These are phyloP conservation scores for Cercospora citrullina DNA, from an alignment of 2,329 filamentous ascomycete species.

Conservation along the genomic window DNA sequence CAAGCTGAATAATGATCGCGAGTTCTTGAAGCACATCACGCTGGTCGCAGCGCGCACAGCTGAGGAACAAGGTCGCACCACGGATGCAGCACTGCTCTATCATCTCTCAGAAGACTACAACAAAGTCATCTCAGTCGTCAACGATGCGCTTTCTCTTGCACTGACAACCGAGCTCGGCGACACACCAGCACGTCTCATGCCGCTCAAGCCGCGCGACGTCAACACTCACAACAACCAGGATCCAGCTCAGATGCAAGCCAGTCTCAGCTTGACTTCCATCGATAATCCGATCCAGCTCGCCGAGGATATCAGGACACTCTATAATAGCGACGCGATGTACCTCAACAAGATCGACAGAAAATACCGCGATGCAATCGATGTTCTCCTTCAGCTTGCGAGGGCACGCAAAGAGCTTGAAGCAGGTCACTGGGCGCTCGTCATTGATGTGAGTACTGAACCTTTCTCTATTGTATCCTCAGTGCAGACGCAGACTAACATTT, in stretches of 20 bases:
- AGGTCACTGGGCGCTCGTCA: constrained; percentile 59
- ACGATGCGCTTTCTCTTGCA: constrained; percentile 84
- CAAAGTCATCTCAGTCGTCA: constrained; percentile 86
- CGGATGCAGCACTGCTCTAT: constrained; percentile 91
- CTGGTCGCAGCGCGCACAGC: constrained; percentile 88
- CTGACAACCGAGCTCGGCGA: constrained; percentile 84
- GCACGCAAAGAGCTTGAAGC: constrained; percentile 61
- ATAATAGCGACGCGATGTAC: constrained; percentile 61
- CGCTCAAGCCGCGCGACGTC: constrained; percentile 69
- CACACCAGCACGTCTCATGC: constrained; percentile 73
- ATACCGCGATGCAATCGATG: constrained; percentile 60
- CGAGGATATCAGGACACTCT: constrained; percentile 62
- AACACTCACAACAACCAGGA: constrained; percentile 35
- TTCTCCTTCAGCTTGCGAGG: constrained; percentile 61
- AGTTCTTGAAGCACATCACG: constrained; percentile 90
- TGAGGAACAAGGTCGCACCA: constrained; percentile 89
- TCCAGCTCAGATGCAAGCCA: constrained; percentile 50
- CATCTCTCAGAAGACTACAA: constrained; percentile 95
- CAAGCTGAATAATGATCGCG: constrained; percentile 72
- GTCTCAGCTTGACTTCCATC: constrained; percentile 66
- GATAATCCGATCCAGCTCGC: constrained; percentile 67
- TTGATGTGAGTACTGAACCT: constrained; percentile 58
- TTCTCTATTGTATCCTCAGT: not conserved
- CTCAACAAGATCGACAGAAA: constrained; percentile 58
- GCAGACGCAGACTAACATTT: constrained; percentile 11